Evolutionary conservation across 495 filamentous ascomycete genomes (phyloP), one percentile per base, ranked within the genome.

Genomic region (Pyronema omphalodes): DNA sequence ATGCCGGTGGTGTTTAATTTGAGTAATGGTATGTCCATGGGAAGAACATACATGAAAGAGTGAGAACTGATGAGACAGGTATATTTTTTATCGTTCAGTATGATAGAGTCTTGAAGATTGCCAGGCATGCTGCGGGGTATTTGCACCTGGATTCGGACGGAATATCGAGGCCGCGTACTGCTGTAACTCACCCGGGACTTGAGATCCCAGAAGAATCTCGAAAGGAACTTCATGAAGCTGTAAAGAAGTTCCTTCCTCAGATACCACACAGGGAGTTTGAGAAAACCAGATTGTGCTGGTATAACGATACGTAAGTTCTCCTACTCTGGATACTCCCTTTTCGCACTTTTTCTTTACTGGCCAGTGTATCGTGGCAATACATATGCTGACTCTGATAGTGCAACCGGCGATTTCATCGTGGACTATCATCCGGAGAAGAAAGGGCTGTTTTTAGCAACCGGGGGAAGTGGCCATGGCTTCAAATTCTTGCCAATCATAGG

Each of bases 401-500:
- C 83, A 7, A 78, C 74, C 12, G 84, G 77, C 6, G 82, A 93
- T 65, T 94, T 88, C 70, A 69, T 94, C 34, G 74, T 93, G 54
- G 74, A 78, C 52, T 84, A 83, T 57, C 84, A 91, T 57, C 86
- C 86, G 0, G 61, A 67, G 7, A 76, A 77, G 63, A 60, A 72
- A 19, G 74, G 76, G 9, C 69, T 94, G 15, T 88, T 94, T 66
- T 62, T 95, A 11, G 82, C 85, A 1, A 89, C 84, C 0, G 88
- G 88, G 11, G 88, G 84, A 11, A 85, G 80, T 60, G 88, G 88
- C 1, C 88, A 95, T 66, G 88, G 66, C 3, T 94, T 82, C 70
- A 94, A 94, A 65, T 94, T 94, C 66, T 67, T 93, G 66, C 88
- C 88, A 1, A 79, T 93, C 12, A 67, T 94, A 9, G 88, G 88